Evolutionary conservation across 805 yeast species (phyloP).

Genomic region (Ogataea ramenticola): DNA sequence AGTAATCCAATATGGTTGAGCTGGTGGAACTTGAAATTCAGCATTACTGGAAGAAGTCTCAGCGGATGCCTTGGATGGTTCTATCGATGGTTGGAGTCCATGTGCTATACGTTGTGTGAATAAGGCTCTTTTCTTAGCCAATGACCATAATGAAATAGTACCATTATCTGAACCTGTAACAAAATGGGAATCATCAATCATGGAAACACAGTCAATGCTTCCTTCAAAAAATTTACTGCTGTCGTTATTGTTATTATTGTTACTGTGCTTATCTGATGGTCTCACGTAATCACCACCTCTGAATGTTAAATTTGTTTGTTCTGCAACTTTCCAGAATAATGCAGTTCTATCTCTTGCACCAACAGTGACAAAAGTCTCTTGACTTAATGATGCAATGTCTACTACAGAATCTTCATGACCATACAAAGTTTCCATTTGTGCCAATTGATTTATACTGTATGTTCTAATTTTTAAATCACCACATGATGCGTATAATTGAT

Average conservation of each 20-base stretch:
- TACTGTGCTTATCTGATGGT: conserved; percentile 26
- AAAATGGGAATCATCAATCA: conserved; percentile 90
- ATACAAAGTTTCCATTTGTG: conserved; percentile 84
- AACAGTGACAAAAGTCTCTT: conserved; percentile 92
- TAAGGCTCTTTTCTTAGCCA: conserved; percentile 83
- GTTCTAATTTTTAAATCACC: conserved; percentile 88
- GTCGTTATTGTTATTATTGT: conserved; percentile 22
- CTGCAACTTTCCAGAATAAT: conserved; percentile 94
- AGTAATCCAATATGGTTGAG: conserved; percentile 83
- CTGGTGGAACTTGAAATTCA: conserved; percentile 51
- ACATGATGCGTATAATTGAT: conserved; percentile 86
- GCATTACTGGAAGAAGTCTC: conserved; percentile 32
- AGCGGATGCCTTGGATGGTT: conserved; percentile 49
- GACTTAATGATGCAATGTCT: conserved; percentile 72
- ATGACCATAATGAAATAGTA: conserved; percentile 80
- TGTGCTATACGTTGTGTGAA: conserved; percentile 66
- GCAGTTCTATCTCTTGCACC: conserved; percentile 95
- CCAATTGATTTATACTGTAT: conserved; percentile 74
- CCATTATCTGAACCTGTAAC: conserved; percentile 97
- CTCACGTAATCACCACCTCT: conserved; percentile 72
- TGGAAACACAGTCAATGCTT: conserved; percentile 79
- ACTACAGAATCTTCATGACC: conserved; percentile 92
- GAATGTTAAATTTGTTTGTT: conserved; percentile 88
- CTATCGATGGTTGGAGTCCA: conserved; percentile 45
- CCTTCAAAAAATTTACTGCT: conserved; percentile 71